Percentiles rank a stretch among this genome's conserved stretches.
These are phyloP conservation scores for Pythium plurisporium DNA, from an alignment of 352 stramenopile species.

Conservation along the genomic window DNA sequence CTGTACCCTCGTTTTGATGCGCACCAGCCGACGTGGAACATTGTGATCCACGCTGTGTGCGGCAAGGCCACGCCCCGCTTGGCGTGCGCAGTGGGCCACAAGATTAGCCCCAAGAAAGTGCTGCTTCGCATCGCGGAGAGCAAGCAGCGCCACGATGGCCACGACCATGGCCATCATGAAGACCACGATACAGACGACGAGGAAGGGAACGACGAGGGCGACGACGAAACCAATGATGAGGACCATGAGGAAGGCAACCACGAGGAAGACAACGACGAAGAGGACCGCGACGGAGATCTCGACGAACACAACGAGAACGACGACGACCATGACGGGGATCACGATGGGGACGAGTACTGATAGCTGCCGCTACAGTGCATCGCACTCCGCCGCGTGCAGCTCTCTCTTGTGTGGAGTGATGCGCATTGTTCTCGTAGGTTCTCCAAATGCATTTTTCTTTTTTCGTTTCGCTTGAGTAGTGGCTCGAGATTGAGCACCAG, in stretches of 20 bases:
- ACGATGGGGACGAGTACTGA: neutral
- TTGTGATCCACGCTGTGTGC: conserved; percentile 23
- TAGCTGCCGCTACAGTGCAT: too few species aligned
- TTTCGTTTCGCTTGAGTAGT: too few species aligned
- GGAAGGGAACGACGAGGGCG: neutral
- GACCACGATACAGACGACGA: neutral
- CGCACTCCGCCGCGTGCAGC: too few species aligned
- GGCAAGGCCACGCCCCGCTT: conserved; percentile 14
- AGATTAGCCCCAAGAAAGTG: neutral
- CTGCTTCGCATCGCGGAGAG: too few species aligned
- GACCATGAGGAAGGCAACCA: neutral
- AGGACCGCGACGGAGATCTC: neutral
- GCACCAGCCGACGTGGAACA: conserved; percentile 10
- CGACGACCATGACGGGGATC: neutral
- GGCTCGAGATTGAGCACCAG: too few species aligned
- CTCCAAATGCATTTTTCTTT: too few species aligned
- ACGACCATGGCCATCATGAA: neutral
- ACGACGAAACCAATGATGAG: neutral
- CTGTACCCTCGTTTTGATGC: neutral
- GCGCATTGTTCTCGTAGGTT: too few species aligned
- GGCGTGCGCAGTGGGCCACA: conserved; percentile 8
- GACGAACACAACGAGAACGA: neutral
- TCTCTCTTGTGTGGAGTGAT: too few species aligned
- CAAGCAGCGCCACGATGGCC: too few species aligned
- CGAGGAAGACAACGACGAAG: neutral